Base-by-base conservation (phyloP, 805 yeast species). In the Yamadazyma ubonensis region DNA sequence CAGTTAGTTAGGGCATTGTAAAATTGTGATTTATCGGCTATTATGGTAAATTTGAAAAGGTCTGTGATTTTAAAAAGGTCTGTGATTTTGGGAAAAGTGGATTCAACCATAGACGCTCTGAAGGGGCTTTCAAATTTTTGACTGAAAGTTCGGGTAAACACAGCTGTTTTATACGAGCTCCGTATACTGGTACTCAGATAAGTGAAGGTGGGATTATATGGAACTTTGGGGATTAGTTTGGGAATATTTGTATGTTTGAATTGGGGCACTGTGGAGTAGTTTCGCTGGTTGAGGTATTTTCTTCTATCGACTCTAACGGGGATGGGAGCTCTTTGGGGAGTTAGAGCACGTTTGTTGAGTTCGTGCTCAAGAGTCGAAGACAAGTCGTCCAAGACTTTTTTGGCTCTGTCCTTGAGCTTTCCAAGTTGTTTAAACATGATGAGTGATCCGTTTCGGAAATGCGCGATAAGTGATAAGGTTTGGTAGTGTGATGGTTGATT, bases 401-500 rank as follows among this genome's bases (percentile, higher is more conserved):
- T 46, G 14, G 44, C 46, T 28, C 34, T 46, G 29, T 46, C 45
- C 32, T 40, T 46, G 11, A 46, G 19, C 23, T 35, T 43, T n/a
- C 26, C 44, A 36, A 45, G 41, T 23, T 38, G 36, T 32, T 35
- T 46, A 14, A 25, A 34, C 50, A 46, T 45, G 31, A 15, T n/a
- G 29, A 16, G 29, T 34, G 38, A 34, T 26, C 38, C 31, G 38
- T 25, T 34, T 26, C 29, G 36, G 29, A 22, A 10, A 14, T 23
- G 26, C 26, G 26, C 26, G 26, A 23, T 23, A 23, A 23, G 26
- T 23, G 7, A 16, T 9, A 19, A 8, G 23, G 8, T 7, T 15
- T 15, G 17, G 11, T 11, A 15, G 30, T 15, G 30, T 27, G 30
- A 27, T 8, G 12, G 29, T 10, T 26, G 12, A 26, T 7, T 6